Evolutionary conservation across 1,284 basidiomycete species (phyloP), one percentile per base, ranked within the genome.

Genomic region (Volvariella volvacea): DNA sequence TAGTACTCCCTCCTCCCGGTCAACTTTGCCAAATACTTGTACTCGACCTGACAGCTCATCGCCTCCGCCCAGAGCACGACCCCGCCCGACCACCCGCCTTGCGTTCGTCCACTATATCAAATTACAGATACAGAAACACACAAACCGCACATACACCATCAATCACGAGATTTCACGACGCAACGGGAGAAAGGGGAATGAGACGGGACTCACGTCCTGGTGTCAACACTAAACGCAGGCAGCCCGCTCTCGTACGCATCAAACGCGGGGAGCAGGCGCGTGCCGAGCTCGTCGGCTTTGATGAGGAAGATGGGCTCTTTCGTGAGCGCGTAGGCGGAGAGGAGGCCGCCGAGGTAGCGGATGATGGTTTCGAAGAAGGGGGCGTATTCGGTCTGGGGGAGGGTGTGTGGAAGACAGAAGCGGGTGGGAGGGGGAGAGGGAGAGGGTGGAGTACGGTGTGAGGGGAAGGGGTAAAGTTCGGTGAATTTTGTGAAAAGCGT

Each of bases 331-430:
- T 86, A 81, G 0, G 83, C 83, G 7, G 83, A 79, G 2, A 88
- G 66, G 1, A 86, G 60, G 8, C 84, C 83, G 7, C 85, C 85
- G 7, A 89, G 72, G 58, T 87, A 87, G 2, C 83, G 78, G 51
- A 88, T 88, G 37, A 77, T 74, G 0, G 84, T 88, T 58, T 89
- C 86, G 54, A 88, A 88, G 54, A 86, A 83, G 1, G 74, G 74
- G 1, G 68, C 74, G 45, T 59, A 66, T 9, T 55, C 50, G 30
- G 52, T 48, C 60, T 65, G 48, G 54, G 55, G 44, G 4, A 22
- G 16, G 41, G 22, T 14, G 44, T 9, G 9, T 42, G 15, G 25
- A 33, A 31, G 42, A 4, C 12, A 25, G 22, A 31, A 39, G 41
- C 21, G 32, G 17, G 47, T 38, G 21, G 44, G 37, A 33, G 36